Percentiles rank a stretch among this genome's conserved stretches.
Evolutionary conservation across 1,284 basidiomycete genomes (phyloP).

Genomic region (Leucocoprinus gongylophorus): DNA sequence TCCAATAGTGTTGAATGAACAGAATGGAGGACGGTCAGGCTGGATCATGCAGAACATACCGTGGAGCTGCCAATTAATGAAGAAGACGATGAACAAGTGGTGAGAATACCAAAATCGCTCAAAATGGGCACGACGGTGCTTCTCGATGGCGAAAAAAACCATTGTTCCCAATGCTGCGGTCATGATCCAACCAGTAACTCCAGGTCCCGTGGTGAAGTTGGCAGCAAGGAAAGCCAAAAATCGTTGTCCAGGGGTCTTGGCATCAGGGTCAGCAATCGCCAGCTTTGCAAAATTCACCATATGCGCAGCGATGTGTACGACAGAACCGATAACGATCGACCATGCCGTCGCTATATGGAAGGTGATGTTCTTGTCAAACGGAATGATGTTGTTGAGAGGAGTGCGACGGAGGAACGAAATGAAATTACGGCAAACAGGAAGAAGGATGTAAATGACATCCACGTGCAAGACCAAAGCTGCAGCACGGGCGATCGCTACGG

Average conservation of each 20-base stretch:
- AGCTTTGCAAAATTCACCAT: constrained; percentile 76
- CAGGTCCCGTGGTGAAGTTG: constrained; percentile 85
- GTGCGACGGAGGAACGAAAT: constrained; percentile 79
- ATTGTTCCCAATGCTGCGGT: constrained; percentile 62
- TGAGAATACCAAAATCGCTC: constrained; percentile 89
- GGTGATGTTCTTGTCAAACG: constrained; percentile 84
- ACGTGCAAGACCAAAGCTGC: constrained; percentile 84
- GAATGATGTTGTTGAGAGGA: constrained; percentile 76
- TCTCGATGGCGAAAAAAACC: constrained; percentile 79
- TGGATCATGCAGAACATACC: constrained; percentile 94
- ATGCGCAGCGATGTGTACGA: constrained; percentile 69
- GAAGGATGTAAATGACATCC: constrained; percentile 83
- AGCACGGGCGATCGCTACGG: constrained; percentile 68
- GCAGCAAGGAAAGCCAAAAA: constrained; percentile 62
- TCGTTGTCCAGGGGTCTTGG: constrained; percentile 45
- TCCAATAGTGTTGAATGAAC: constrained; percentile 77
- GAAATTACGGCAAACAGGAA: constrained; percentile 89
- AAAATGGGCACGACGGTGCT: constrained; percentile 63
- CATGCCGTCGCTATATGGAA: constrained; percentile 86
- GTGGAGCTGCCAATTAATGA: constrained; percentile 86
- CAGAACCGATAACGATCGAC: constrained; percentile 72
- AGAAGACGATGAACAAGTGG: constrained; percentile 86
- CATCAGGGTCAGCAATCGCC: constrained; percentile 44
- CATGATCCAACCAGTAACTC: constrained; percentile 92
- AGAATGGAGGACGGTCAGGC: constrained; percentile 82